These are phyloP conservation scores for Saxispiralis lemnorum DNA, from an alignment of 495 filamentous ascomycete species.

Conservation along the genomic window DNA sequence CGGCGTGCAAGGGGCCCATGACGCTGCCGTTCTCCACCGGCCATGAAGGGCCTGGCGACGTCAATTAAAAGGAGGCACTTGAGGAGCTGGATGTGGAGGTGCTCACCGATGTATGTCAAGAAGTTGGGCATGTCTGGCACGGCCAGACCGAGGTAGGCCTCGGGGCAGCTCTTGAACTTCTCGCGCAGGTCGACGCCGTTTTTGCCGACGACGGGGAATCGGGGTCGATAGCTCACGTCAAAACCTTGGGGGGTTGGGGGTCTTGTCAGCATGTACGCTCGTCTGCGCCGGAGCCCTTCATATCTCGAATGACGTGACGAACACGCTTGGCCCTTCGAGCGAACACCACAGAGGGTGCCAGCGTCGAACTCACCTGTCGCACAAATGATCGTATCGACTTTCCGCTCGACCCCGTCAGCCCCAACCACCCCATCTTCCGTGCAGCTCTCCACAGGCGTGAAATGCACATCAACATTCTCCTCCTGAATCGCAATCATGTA, in stretches of 20 bases:
- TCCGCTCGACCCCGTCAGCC: conserved; percentile 20
- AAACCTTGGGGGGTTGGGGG: too few relatives aligned
- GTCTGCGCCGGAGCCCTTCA: too few relatives aligned
- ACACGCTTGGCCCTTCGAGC: too few relatives aligned
- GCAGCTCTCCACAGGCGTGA: conserved; percentile 18
- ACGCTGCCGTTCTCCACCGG: conserved; percentile 23
- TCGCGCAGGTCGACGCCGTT: conserved; percentile 20
- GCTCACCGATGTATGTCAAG: conserved; percentile 18
- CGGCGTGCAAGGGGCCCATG: conserved; percentile 17
- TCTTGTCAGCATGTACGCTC: too few relatives aligned
- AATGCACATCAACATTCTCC: conserved; percentile 24
- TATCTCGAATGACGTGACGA: too few relatives aligned
- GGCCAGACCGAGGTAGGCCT: conserved; percentile 21
- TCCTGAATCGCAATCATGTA: conserved; percentile 25
- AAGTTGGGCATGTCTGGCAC: conserved; percentile 24
- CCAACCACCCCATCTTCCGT: conserved; percentile 22
- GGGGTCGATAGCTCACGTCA: conserved; percentile 22
- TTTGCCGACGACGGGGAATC: conserved; percentile 22
- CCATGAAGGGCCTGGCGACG: conserved; percentile 6
- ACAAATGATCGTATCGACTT: conserved; percentile 24
- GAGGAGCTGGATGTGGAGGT: too few relatives aligned
- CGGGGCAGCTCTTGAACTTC: conserved; percentile 21
- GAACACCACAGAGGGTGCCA: too few relatives aligned
- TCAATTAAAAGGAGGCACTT: neutral
- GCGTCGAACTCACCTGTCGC: conserved; percentile 17